Percentiles rank a stretch among this genome's conserved stretches.
phyloP scores from a whole-genome alignment of 352 stramenopile species.

The Elongisporangium anandrum region DNA sequence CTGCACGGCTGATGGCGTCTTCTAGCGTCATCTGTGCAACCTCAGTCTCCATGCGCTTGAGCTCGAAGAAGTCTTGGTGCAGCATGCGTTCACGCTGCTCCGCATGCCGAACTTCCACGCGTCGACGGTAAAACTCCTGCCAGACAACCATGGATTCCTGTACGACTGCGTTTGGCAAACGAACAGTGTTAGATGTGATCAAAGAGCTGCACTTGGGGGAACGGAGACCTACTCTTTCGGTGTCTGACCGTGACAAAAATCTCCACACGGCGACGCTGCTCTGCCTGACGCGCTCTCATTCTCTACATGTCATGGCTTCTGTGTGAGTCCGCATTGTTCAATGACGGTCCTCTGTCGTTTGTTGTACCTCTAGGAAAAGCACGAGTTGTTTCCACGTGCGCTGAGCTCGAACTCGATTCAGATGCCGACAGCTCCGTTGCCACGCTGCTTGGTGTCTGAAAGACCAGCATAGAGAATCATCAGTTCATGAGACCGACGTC shows the following conservation, averaged over 20 bases:
- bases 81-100: slow-evolving; percentile 32
- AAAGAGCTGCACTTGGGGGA: neutral
- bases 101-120: slow-evolving; percentile 34
- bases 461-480: slow-evolving; percentile 1
- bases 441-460: slow-evolving; percentile 34
- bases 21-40: slow-evolving; percentile 33
- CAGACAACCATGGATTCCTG: slow-evolving; percentile 23
- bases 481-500: neutral
- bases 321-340: neutral
- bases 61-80: slow-evolving; percentile 28
- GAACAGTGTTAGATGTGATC: neutral
- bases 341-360: neutral
- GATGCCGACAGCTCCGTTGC: slow-evolving; percentile 22
- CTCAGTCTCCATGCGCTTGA: slow-evolving; percentile 24
- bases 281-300: slow-evolving; percentile 17
- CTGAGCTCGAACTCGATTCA: slow-evolving; percentile 5
- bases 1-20: slow-evolving; percentile 30
- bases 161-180: slow-evolving; percentile 10
- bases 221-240: slow-evolving; percentile 22
- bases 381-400: slow-evolving; percentile 7
- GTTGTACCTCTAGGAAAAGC: slow-evolving; percentile 26
- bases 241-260: slow-evolving; percentile 28
- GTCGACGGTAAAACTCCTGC: slow-evolving; percentile 33
- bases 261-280: slow-evolving; percentile 17
- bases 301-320: slow-evolving; percentile 11